phyloP scores from a whole-genome alignment of 1,139 yeast species.

The Groenewaldozyma sp. region DNA sequence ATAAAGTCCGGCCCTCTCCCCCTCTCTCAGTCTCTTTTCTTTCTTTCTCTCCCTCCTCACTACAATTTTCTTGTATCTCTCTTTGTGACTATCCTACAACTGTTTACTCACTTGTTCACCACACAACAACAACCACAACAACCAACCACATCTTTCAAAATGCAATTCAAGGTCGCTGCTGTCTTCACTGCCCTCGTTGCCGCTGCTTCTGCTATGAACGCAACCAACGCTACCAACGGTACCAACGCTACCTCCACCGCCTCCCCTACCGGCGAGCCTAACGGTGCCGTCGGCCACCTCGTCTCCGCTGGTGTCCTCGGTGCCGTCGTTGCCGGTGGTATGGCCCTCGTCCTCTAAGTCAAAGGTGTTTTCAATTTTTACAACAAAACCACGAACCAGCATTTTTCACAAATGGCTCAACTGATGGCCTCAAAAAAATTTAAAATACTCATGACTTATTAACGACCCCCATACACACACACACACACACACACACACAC shows the following conservation, averaged over 20 bases:
- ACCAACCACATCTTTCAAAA: slow-evolving; percentile 24
- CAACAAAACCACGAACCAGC: neutral
- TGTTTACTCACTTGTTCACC: neutral
- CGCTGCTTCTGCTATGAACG: slow-evolving; percentile 37
- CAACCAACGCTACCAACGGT: slow-evolving; percentile 31
- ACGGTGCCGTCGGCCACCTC: slow-evolving; percentile 47
- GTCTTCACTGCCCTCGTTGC: slow-evolving; percentile 39
- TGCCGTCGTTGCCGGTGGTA: slow-evolving; percentile 69
- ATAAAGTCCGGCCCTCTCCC: neutral
- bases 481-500: too few relatives aligned
- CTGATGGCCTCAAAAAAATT: too few relatives aligned
- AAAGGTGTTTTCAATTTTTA: too few relatives aligned
- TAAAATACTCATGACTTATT: too few relatives aligned
- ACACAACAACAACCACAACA: slow-evolving; percentile 1
- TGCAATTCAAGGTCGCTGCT: slow-evolving; percentile 54
- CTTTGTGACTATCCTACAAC: slow-evolving; percentile 2
- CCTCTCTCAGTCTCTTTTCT: slow-evolving; percentile 3
- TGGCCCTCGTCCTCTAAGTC: slow-evolving; percentile 53
- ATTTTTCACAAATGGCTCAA: neutral
- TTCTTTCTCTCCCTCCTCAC: slow-evolving; percentile 6
- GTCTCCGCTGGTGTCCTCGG: slow-evolving; percentile 57
- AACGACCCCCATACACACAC: too few relatives aligned
- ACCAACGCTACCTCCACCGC: slow-evolving; percentile 30
- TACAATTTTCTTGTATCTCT: slow-evolving; percentile 3
- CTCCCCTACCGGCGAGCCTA: slow-evolving; percentile 31